phyloP scores from a whole-genome alignment of 345 rosid species.

The Syzygium aromaticum region DNA sequence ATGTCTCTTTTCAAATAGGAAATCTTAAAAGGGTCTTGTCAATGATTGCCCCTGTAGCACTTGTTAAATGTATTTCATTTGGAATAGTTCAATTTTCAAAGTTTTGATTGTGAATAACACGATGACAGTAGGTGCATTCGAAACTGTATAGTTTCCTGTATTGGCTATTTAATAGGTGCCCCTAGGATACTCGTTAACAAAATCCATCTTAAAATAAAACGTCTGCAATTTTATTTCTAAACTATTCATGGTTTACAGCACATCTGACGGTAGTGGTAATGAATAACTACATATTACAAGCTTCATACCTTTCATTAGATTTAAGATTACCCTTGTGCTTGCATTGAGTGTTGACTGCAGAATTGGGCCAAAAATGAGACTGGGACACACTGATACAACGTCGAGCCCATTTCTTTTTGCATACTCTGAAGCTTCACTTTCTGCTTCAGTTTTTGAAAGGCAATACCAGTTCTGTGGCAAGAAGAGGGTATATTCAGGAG shows the following conservation, averaged over 20 bases:
- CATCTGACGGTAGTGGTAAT: neutral
- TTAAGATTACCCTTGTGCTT: slow-evolving; percentile 38
- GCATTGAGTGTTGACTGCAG: slow-evolving; percentile 46
- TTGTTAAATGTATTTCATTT: neutral
- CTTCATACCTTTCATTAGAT: slow-evolving; percentile 48
- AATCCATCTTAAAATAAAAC: neutral
- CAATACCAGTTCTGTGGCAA: slow-evolving; percentile 61
- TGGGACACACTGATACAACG: slow-evolving; percentile 49
- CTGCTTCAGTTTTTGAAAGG: slow-evolving; percentile 66
- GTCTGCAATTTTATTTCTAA: neutral
- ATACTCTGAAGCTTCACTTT: slow-evolving; percentile 55
- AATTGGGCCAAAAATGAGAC: slow-evolving; percentile 46
- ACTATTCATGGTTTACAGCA: neutral
- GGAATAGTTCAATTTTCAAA: neutral
- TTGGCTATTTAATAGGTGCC: neutral
- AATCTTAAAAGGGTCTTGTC: neutral
- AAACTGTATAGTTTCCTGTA: neutral
- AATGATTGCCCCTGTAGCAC: neutral
- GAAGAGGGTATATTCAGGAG: neutral
- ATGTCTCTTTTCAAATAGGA: neutral
- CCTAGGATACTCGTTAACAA: neutral
- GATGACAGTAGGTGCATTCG: neutral
- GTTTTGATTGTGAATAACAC: neutral
- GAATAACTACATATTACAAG: neutral
- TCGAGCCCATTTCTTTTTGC: slow-evolving; percentile 44